These are phyloP conservation scores for Claviceps cyperi DNA, from an alignment of 2,329 filamentous ascomycete genomes.

Conservation along the genomic window DNA sequence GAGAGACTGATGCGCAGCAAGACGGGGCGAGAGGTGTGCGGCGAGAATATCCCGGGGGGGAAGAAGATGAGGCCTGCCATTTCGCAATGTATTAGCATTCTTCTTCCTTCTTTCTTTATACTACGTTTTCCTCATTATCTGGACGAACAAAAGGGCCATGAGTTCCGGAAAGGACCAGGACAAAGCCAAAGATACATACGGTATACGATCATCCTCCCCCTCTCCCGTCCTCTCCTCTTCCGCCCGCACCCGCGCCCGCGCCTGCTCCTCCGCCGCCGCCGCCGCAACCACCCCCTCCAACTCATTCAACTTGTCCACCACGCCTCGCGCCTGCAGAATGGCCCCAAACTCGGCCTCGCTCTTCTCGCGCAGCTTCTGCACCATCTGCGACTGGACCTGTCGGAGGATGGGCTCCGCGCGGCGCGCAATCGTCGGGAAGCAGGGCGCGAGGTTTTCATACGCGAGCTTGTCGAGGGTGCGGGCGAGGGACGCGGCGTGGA, in stretches of 20 bases:
- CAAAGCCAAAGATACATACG: not conserved
- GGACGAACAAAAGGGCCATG: too few relatives aligned
- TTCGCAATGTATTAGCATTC: not conserved
- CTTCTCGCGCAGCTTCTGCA: slow-evolving; percentile 36
- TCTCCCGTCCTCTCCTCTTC: not conserved
- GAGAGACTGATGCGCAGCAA: slow-evolving; percentile 37
- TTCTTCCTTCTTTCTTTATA: too few relatives aligned
- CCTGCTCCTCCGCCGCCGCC: slow-evolving; percentile 25
- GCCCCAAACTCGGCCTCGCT: slow-evolving; percentile 44
- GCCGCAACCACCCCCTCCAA: slow-evolving; percentile 41
- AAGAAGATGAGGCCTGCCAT: slow-evolving; percentile 37
- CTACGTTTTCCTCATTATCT: too few relatives aligned
- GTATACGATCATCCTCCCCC: not conserved
- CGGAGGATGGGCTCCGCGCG: slow-evolving; percentile 35
- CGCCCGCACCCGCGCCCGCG: slow-evolving; percentile 7
- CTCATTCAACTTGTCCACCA: slow-evolving; percentile 43
- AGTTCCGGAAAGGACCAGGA: too few relatives aligned
- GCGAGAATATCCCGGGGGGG: slow-evolving; percentile 36
- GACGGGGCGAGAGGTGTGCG: slow-evolving; percentile 40
- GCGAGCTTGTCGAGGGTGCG: slow-evolving; percentile 41
- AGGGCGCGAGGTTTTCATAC: slow-evolving; percentile 43
- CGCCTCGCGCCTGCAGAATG: slow-evolving; percentile 35
- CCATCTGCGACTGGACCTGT: slow-evolving; percentile 44
- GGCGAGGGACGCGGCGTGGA: slow-evolving; percentile 36
- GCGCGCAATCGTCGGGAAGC: slow-evolving; percentile 45